These are phyloP conservation scores for Mortierella claussenii DNA, from an alignment of 192 early-diverging fungal genomes.

Conservation along the genomic window DNA sequence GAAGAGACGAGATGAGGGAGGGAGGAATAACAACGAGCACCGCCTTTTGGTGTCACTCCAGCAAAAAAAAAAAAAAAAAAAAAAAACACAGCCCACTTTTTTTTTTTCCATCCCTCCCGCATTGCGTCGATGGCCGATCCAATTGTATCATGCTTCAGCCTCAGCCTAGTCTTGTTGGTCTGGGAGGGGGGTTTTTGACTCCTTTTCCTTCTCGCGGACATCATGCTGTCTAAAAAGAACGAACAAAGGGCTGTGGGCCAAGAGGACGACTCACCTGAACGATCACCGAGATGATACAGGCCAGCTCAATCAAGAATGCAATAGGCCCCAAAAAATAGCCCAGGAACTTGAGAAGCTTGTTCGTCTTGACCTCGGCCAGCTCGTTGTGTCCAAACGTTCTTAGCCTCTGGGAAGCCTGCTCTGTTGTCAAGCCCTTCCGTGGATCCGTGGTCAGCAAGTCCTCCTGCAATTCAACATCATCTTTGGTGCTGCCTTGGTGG, in stretches of 20 bases:
- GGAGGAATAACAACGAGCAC: neutral
- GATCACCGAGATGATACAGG: constrained; percentile 46
- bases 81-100: neutral
- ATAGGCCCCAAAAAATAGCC: constrained; percentile 70
- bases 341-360: constrained; percentile 56
- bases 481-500: too few relatives aligned
- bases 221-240: too few relatives aligned
- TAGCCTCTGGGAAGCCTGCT: constrained; percentile 61
- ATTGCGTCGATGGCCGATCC: too few relatives aligned
- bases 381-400: constrained; percentile 84
- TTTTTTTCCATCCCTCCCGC: too few relatives aligned
- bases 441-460: constrained; percentile 68
- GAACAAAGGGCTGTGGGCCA: too few relatives aligned
- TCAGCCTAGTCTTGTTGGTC: too few relatives aligned
- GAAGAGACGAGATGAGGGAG: too few relatives aligned
- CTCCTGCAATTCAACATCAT: too few relatives aligned
- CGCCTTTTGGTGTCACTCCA: neutral
- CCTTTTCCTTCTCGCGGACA: neutral
- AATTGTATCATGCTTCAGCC: too few relatives aligned
- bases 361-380: constrained; percentile 68
- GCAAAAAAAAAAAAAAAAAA: neutral
- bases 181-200: neutral
- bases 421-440: constrained; percentile 66
- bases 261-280: constrained; percentile 27
- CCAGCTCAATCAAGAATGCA: constrained; percentile 72